Conservation (phyloP, 1,284 basidiomycete species). For the Melampsora larici-populina region DNA sequence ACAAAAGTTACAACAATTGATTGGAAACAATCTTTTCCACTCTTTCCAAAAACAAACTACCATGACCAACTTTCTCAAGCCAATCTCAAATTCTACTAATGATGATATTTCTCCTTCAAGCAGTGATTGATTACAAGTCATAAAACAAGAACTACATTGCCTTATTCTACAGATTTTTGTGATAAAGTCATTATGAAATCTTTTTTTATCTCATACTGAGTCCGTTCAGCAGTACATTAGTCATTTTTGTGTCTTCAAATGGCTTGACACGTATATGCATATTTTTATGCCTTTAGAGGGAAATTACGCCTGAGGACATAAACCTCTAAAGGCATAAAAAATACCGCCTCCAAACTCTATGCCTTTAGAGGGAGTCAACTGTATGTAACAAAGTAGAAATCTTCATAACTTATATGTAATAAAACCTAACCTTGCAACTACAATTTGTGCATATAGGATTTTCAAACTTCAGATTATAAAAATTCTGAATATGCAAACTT, state of each 20-base stretch:
- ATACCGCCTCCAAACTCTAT: background rate
- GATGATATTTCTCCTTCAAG: background rate
- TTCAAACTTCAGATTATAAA: too few relatives aligned
- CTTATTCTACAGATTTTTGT: background rate
- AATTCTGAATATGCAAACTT: too few relatives aligned
- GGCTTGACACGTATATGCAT: background rate
- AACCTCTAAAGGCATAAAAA: slow-evolving; percentile 3
- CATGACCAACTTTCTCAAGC: background rate
- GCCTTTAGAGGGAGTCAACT: background rate
- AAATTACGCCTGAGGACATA: background rate
- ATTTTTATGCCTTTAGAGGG: background rate
- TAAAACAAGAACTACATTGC: too few relatives aligned
- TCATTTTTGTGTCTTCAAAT: background rate
- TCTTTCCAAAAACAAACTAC: slow-evolving; percentile 1
- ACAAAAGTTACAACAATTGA: background rate
- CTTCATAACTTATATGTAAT: too few relatives aligned
- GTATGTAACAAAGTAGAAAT: too few relatives aligned
- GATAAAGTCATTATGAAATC: background rate
- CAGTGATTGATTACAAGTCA: too few relatives aligned
- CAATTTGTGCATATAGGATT: too few relatives aligned
- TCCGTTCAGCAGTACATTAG: background rate
- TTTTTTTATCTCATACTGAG: too few relatives aligned
- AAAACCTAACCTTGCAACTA: too few relatives aligned
- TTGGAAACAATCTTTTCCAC: background rate
- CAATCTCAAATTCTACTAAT: background rate